Base-by-base conservation (phyloP, 2,329 filamentous ascomycete genomes). In the Ophiostoma sp. region DNA sequence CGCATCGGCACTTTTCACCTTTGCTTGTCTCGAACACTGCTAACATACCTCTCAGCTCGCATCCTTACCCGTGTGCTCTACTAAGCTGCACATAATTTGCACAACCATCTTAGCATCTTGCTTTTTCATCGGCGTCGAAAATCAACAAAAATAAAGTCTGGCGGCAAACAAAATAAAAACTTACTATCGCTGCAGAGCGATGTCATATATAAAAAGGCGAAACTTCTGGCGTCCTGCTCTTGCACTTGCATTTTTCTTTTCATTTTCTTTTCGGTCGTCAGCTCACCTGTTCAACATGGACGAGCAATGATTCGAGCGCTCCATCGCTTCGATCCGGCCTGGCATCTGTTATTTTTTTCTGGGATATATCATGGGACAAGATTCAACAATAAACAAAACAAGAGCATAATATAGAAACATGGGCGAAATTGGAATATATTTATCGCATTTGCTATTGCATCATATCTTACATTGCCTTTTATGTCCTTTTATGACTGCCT, bases 61-160 rank as follows among this genome's bases (percentile, higher is more conserved):
- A 85, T 85, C 74, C 78, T 85, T 79, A 86, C 85, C 48, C 82
- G 85, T 74, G 82, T 86, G 63, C 80, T 86, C 68, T 86, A 86
- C 78, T 86, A 82, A 69, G 25, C 19, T 15, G 8, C 36, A 19
- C 36, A 63, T 5, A 48, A 4, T 33, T 33, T n/a, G 50, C n/a
- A 42, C 8, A n/a, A 22, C 19, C 22, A 11, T 25, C 22, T 8
- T 68, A 9, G 42, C 64, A 50, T 31, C 17, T 63, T 68, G 64
- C 15, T 22, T 68, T 50, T 68, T 19, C 39, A 68, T 22, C 45
- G 42, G 64, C 64, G 64, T 68, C 64, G 9, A 68, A 68, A 69
- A 48, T 17, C 5, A 52, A 70, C 19, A 36, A 36, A 36, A 36
- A 36, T 4, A 8, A 36, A 61, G 8, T 22, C 48, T 19, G 25